A percentile compares a stretch with the other conserved stretches of the same genome.
Conservation (phyloP, 148 eudicot species). For the Rhododendron kiyosumense region DNA sequence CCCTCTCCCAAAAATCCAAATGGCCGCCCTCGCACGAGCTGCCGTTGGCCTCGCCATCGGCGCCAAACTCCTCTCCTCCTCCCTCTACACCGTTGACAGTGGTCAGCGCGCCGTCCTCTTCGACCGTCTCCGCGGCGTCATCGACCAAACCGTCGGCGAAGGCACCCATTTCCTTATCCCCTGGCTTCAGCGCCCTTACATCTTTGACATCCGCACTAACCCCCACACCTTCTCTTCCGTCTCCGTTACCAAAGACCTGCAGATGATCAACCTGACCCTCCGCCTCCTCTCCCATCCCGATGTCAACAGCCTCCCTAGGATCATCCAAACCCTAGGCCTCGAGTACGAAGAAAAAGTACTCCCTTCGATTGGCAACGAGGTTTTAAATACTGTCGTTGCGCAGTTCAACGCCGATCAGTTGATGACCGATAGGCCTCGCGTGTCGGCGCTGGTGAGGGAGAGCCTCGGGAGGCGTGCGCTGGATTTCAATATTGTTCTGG, state of each 20-base stretch:
- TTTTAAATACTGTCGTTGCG: slow-evolving; percentile 73
- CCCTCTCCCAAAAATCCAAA: too few species aligned
- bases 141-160: slow-evolving; percentile 60
- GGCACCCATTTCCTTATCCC: slow-evolving; percentile 86
- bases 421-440: slow-evolving; percentile 77
- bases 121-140: slow-evolving; percentile 78
- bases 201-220: slow-evolving; percentile 81
- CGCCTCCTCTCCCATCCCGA: slow-evolving; percentile 77
- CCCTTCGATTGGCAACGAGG: slow-evolving; percentile 91
- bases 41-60: slow-evolving; percentile 51
- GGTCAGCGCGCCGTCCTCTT: slow-evolving; percentile 91
- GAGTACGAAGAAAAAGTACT: slow-evolving; percentile 71
- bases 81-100: slow-evolving; percentile 90
- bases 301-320: slow-evolving; percentile 38
- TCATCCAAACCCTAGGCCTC: slow-evolving; percentile 49
- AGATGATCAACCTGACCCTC: slow-evolving; percentile 91
- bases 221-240: slow-evolving; percentile 77
- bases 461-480: slow-evolving; percentile 68
- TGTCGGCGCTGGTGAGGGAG: slow-evolving; percentile 82
- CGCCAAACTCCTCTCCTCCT: slow-evolving; percentile 44
- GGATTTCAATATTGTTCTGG: slow-evolving; percentile 83
- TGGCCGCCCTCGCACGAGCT: slow-evolving; percentile 26
- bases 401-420: slow-evolving; percentile 94
- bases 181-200: slow-evolving; percentile 75
- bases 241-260: slow-evolving; percentile 89